phyloP scores from a whole-genome alignment of 202 grass and related monocot species.

The Schoenoplectus tabernaemontani region DNA sequence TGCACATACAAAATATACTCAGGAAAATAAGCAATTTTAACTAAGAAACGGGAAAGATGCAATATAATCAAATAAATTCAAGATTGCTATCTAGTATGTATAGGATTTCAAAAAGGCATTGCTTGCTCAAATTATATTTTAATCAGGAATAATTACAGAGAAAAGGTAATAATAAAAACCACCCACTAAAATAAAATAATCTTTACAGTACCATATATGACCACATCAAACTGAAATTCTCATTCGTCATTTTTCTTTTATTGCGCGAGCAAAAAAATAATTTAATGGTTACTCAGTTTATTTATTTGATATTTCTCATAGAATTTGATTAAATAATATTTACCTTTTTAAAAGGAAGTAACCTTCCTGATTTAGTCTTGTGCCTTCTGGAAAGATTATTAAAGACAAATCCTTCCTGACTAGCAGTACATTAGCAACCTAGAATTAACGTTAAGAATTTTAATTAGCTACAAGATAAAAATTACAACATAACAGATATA shows the following conservation, averaged over 20 bases:
- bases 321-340: not conserved
- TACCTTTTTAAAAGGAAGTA: conserved; percentile 55
- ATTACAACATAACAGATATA: not conserved
- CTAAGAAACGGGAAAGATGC: not conserved
- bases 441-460: not conserved
- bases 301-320: not conserved
- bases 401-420: conserved; percentile 38
- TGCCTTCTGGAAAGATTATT: conserved; percentile 51
- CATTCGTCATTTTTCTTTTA: not conserved
- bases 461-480: not conserved
- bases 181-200: not conserved
- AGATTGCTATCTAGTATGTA: not conserved
- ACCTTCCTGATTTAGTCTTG: conserved; percentile 32
- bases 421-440: conserved; percentile 17
- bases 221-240: not conserved
- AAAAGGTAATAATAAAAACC: not conserved
- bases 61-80: not conserved
- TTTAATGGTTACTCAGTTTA: not conserved
- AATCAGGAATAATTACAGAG: not conserved
- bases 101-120: not conserved
- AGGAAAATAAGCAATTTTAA: not conserved
- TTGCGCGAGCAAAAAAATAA: not conserved
- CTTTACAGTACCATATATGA: not conserved
- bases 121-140: not conserved
- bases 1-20: not conserved